These are phyloP conservation scores for Chloranthus sessilifolius DNA, from an alignment of 164 flowering plant species.

Conservation along the genomic window DNA sequence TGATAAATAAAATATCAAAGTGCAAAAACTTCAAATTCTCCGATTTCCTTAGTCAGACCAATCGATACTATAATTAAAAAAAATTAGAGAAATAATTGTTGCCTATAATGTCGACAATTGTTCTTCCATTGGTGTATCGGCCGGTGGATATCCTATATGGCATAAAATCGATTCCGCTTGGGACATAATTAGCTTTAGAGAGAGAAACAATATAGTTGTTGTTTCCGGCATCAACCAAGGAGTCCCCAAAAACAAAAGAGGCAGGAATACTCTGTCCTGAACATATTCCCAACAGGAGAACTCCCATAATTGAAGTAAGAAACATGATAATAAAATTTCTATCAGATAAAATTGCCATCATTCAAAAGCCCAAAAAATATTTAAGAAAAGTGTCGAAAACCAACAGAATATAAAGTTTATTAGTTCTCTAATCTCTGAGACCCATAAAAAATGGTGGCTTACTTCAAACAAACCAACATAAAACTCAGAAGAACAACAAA, in stretches of 20 bases:
- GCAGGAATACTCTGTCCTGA: conserved; percentile 32
- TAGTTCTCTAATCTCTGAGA: no score
- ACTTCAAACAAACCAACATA: no score
- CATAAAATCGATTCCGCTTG: conserved; percentile 72
- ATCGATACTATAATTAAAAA: background rate
- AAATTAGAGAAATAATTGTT: conserved; percentile 7
- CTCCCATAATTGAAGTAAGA: background rate
- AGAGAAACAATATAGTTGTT: conserved; percentile 66
- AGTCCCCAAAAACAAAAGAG: conserved; percentile 72
- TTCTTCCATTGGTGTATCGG: conserved; percentile 74
- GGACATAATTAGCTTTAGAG: conserved; percentile 54
- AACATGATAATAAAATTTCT: background rate
- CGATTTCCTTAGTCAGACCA: background rate
- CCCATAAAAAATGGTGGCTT: background rate
- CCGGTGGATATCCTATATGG: conserved; percentile 47
- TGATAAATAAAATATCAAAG: conserved; percentile 15
- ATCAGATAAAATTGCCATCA: conserved; percentile 10
- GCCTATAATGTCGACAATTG: conserved; percentile 64
- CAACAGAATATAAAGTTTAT: background rate
- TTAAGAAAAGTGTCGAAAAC: background rate
- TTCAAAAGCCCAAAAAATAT: background rate
- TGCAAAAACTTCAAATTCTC: conserved; percentile 5
- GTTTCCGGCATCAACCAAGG: conserved; percentile 76
- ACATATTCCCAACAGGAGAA: conserved; percentile 14
- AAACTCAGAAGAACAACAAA: background rate